phyloP scores from a whole-genome alignment of 2,329 filamentous ascomycete genomes.

The Talaromyces sp. region DNA sequence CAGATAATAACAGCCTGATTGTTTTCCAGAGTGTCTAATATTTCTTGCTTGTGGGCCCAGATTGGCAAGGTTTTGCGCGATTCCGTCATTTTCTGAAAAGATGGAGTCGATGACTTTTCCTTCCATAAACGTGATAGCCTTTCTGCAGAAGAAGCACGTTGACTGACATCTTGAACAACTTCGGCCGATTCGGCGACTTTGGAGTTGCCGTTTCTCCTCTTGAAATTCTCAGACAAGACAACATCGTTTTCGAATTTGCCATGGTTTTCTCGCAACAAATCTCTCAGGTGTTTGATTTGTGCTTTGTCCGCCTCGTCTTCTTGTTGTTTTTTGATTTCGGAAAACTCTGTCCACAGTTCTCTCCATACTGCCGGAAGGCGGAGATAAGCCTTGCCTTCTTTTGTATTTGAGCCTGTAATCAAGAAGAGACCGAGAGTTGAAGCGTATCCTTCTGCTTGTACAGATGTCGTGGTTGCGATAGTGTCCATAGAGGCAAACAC shows the following conservation, averaged over 20 bases:
- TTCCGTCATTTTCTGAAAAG: conserved; percentile 74
- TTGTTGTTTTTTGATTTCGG: conserved; percentile 63
- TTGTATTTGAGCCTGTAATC: conserved; percentile 69
- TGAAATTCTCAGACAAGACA: conserved; percentile 71
- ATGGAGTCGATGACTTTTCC: conserved; percentile 44
- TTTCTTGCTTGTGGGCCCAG: conserved; percentile 74
- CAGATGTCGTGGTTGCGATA: conserved; percentile 66
- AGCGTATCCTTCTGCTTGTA: conserved; percentile 82
- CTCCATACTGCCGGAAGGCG: conserved; percentile 75
- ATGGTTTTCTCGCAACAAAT: conserved; percentile 31
- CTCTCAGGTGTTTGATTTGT: conserved; percentile 59
- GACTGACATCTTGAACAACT: conserved; percentile 19
- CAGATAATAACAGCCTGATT: conserved; percentile 90
- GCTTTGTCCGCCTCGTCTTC: conserved; percentile 66
- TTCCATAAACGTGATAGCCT: conserved; percentile 48
- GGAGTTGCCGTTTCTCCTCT: conserved; percentile 41
- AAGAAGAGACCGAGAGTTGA: conserved; percentile 78
- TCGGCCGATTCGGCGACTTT: conserved; percentile 23
- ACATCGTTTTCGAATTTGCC: conserved; percentile 62
- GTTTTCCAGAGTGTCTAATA: conserved; percentile 69
- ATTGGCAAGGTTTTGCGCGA: conserved; percentile 80
- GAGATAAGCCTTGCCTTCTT: conserved; percentile 80
- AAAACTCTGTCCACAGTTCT: conserved; percentile 78
- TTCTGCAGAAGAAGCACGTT: conserved; percentile 26
- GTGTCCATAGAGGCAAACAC: conserved; percentile 67